A percentile compares a stretch with the other conserved stretches of the same genome.
Conservation (phyloP, 2,329 filamentous ascomycete genomes). For the Calonectria leucothoes region DNA sequence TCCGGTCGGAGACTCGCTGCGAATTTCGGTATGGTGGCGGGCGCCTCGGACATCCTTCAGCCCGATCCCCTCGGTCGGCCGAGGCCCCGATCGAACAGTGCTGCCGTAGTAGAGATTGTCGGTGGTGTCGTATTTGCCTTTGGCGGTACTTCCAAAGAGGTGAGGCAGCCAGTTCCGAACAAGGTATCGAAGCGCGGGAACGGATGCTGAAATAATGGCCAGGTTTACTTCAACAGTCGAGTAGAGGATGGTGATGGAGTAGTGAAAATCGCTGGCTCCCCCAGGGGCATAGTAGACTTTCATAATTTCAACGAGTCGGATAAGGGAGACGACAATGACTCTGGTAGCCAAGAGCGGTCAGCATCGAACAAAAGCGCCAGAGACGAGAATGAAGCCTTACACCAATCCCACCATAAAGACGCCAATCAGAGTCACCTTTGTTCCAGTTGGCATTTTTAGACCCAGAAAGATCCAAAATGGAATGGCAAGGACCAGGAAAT, state of each 20-base stretch:
- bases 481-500: conserved; percentile 51
- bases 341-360: conserved; percentile 27
- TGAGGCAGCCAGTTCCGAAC: conserved; percentile 45
- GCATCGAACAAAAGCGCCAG: neutral
- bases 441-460: conserved; percentile 50
- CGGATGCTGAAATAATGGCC: conserved; percentile 50
- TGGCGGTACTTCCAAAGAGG: conserved; percentile 39
- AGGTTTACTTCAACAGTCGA: conserved; percentile 50
- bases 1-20: conserved; percentile 45
- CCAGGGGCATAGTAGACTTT: conserved; percentile 25
- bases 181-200: conserved; percentile 49
- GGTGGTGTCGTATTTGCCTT: conserved; percentile 21
- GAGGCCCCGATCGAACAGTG: conserved; percentile 18
- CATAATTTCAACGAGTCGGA: conserved; percentile 43
- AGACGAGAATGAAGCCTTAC: conserved; percentile 38
- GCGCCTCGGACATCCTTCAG: conserved; percentile 40
- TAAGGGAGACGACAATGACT: conserved; percentile 44
- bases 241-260: conserved; percentile 47
- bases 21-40: conserved; percentile 43
- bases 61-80: conserved; percentile 19
- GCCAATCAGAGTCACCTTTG: conserved; percentile 51
- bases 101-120: conserved; percentile 19
- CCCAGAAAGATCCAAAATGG: conserved; percentile 54
- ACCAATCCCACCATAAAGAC: conserved; percentile 52
- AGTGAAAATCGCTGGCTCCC: conserved; percentile 29